Evolutionary conservation across 306 rosid species (phyloP), one percentile per base, ranked within the genome.

Genomic region (Corylus heterophylla): DNA sequence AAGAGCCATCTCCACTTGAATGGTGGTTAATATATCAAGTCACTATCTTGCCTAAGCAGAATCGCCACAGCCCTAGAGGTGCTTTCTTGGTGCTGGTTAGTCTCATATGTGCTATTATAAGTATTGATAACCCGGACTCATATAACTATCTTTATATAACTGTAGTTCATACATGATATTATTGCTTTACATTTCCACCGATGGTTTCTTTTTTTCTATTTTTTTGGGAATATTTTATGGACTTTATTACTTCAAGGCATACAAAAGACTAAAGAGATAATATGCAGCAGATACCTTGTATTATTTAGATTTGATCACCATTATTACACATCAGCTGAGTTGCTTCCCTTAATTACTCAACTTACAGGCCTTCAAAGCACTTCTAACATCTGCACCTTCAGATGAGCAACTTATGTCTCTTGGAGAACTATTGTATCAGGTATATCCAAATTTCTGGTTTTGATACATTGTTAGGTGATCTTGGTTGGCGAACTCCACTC

Each of bases 361-460:
- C 78, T 27, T 75, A 52, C 83, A 95, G 99, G 87, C 97, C 76
- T 95, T 95, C 83, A 93, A 95, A 78, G 90, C 99, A 42, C 90
- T 95, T 83, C 78, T 95, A 52, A 87, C 99, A 25, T 95, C 99
- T 0, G 79, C 90, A 59, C 20, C 77, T 80, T 95, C 98, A 20
- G 74, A 71, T 25, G 87, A 95, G 64, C 99, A 91, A 89, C 96
- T 95, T 78, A 80, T 92, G 47, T 71, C 94, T 78, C 94, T 95
- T 11, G 99, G 99, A 78, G 99, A 91, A 81, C 76, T 95, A 81
- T 73, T 95, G 79, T 95, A 95, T 87, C 99, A 95, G 99, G 99
- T 95, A 76, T 37, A 31, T 71, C 13, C 35, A 45, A 27, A 25
- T 70, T 70, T 71, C 44, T 59, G 55, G 25, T 35, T 55, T 52